Base-by-base conservation (phyloP, 345 rosid genomes). In the Hibiscus tridactylites region DNA sequence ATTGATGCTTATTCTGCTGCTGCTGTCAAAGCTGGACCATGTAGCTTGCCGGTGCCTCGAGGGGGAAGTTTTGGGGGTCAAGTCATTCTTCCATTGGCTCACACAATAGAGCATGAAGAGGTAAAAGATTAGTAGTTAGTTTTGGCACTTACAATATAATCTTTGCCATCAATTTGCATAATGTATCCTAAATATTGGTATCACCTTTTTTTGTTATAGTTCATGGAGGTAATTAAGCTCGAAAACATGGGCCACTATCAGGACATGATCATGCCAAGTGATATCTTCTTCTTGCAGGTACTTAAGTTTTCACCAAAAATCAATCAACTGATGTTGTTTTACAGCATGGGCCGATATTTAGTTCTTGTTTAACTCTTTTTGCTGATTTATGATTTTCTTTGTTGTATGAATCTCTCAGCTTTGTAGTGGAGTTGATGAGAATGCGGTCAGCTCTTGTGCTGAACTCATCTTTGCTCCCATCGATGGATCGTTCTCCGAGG, bases 391-490 rank as follows among this genome's bases (percentile, higher is more conserved):
- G 17, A 26, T 65, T 56, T 58, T 15, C 11, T 11, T 65, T 49
- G 42, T 69, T 54, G 10, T 52, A 50, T 39, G 57, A 5, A 61
- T 74, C 71, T 73, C 65, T 46, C 85, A 94, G 98, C 91, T 94
- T 62, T 94, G 98, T 64, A 90, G 90, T 76, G 98, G 98, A 29
- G 90, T 94, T 75, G 97, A 91, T 65, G 96, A 94, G 80, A 91
- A 91, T 69, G 89, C 96, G 13, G 71, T 84, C 37, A 92, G 96
- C 63, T 83, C 89, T n/a, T 87, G 91, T 66, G 93, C 94, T 6
- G 98, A 94, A 75, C 93, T 94, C 52, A 84, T 94, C 63, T 90
- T 94, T 84, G 97, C 96, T 71, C 98, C 98, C 3, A 94, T 94
- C 7, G 97, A 94, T 72, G 97, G 95, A 13, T 91, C 98, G 21